A percentile compares a stretch with the other conserved stretches of the same genome.
Evolutionary conservation across 2,329 filamentous ascomycete species (phyloP).

Genomic region (Aspergillus chevalieri): DNA sequence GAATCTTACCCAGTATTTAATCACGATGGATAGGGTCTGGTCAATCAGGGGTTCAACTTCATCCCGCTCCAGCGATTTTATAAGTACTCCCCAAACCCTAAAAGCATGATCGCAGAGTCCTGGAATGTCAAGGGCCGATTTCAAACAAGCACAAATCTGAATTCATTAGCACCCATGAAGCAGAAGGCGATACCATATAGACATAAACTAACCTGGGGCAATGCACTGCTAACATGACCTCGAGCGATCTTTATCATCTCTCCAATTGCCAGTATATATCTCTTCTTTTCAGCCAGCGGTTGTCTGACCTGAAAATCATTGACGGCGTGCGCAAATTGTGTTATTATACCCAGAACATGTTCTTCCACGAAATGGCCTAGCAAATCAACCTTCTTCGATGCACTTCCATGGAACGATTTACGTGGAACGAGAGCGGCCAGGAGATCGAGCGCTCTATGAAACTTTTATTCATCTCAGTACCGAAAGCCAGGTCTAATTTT

Average conservation of each 20-base stretch:
- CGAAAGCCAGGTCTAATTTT: background rate
- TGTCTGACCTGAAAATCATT: conserved; percentile 60
- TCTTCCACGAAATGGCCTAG: conserved; percentile 72
- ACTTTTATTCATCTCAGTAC: conserved; percentile 20
- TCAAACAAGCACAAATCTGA: conserved; percentile 83
- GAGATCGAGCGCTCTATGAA: conserved; percentile 47
- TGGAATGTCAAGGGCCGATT: conserved; percentile 70
- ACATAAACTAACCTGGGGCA: conserved; percentile 72
- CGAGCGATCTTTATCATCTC: conserved; percentile 78
- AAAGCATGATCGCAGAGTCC: conserved; percentile 75
- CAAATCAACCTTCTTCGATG: conserved; percentile 48
- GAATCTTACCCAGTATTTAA: conserved; percentile 69
- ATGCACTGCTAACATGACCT: conserved; percentile 65
- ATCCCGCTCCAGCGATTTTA: conserved; percentile 66
- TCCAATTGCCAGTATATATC: conserved; percentile 75
- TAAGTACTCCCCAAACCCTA: conserved; percentile 74
- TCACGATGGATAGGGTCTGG: conserved; percentile 82
- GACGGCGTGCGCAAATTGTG: conserved; percentile 69
- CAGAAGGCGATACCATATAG: background rate
- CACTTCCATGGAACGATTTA: conserved; percentile 41
- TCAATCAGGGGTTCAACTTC: conserved; percentile 77
- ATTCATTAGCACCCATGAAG: conserved; percentile 6
- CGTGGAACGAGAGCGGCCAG: conserved; percentile 48
- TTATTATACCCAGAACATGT: conserved; percentile 81
- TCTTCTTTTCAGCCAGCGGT: conserved; percentile 61